Percentiles rank a stretch among this genome's conserved stretches.
These are phyloP conservation scores for Wallacemonas sp. DNA, from an alignment of 208 protist species.

Conservation along the genomic window DNA sequence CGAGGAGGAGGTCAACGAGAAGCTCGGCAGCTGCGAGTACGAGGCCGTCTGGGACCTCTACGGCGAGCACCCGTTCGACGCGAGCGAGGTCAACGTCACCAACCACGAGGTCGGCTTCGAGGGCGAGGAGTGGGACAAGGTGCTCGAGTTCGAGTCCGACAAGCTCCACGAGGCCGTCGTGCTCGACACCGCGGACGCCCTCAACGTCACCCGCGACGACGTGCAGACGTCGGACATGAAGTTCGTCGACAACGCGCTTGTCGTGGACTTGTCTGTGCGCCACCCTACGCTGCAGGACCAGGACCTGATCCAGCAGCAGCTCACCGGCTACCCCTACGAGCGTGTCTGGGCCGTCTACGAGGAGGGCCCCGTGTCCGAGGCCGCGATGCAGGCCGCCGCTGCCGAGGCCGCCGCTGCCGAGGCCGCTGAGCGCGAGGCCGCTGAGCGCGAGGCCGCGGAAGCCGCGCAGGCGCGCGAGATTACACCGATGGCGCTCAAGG, in stretches of 20 bases:
- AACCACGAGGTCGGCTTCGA: slow-evolving; percentile 46
- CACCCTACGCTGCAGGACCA: slow-evolving; percentile 38
- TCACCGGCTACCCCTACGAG: slow-evolving; percentile 41
- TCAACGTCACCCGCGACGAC: slow-evolving; percentile 30
- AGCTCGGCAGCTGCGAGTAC: slow-evolving; percentile 44
- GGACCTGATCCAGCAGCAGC: slow-evolving; percentile 37
- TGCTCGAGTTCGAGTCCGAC: slow-evolving; percentile 36
- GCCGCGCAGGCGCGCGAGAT: not conserved
- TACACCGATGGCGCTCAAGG: not conserved
- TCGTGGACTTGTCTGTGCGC: slow-evolving; percentile 28
- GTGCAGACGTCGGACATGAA: slow-evolving; percentile 22
- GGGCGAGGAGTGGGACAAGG: slow-evolving; percentile 58
- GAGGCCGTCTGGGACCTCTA: slow-evolving; percentile 60
- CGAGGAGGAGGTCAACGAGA: slow-evolving; percentile 35
- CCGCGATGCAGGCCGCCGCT: slow-evolving; percentile 26
- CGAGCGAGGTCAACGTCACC: slow-evolving; percentile 28
- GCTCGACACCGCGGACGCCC: slow-evolving; percentile 38
- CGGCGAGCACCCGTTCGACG: slow-evolving; percentile 38
- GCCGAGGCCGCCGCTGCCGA: slow-evolving; percentile 26
- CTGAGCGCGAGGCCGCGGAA: slow-evolving; percentile 1
- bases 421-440: slow-evolving; percentile 12
- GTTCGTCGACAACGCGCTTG: slow-evolving; percentile 24
- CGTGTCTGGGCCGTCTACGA: slow-evolving; percentile 48
- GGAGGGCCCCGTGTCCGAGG: slow-evolving; percentile 28
- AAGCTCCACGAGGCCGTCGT: slow-evolving; percentile 39